phyloP scores from a whole-genome alignment of 1,139 yeast species.

The Trichomonascaceae sp. region DNA sequence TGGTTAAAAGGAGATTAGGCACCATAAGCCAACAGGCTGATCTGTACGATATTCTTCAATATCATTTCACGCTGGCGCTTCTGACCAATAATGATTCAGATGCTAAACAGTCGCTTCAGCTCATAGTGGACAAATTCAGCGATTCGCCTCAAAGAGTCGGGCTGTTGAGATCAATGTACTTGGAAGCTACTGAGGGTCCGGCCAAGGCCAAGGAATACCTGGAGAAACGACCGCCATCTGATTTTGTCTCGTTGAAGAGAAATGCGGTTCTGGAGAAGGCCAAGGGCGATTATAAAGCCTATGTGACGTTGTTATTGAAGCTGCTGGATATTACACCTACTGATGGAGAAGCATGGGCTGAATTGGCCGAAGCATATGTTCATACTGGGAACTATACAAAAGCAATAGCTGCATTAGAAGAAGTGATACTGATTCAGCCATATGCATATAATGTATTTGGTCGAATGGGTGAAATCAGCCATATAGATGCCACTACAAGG shows the following conservation, averaged over 20 bases:
- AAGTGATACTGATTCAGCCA: slow-evolving; percentile 61
- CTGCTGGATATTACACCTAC: slow-evolving; percentile 52
- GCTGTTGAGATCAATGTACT: slow-evolving; percentile 50
- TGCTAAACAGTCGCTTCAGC: slow-evolving; percentile 60
- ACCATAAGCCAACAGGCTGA: slow-evolving; percentile 41
- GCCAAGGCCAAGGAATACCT: slow-evolving; percentile 38
- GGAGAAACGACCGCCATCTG: slow-evolving; percentile 29
- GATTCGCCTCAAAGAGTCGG: slow-evolving; percentile 49
- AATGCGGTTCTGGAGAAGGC: slow-evolving; percentile 32
- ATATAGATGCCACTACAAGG: slow-evolving; percentile 22
- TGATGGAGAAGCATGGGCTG: slow-evolving; percentile 74
- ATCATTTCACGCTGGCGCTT: slow-evolving; percentile 63
- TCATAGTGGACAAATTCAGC: slow-evolving; percentile 60
- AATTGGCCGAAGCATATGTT: slow-evolving; percentile 58
- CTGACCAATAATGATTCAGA: slow-evolving; percentile 62
- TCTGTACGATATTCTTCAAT: slow-evolving; percentile 56
- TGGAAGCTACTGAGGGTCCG: slow-evolving; percentile 52
- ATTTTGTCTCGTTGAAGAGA: slow-evolving; percentile 34
- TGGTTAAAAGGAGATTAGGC: slow-evolving; percentile 32
- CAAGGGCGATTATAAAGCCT: slow-evolving; percentile 32
- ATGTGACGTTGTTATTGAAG: slow-evolving; percentile 44
- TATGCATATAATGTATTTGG: slow-evolving; percentile 68
- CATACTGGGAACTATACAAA: slow-evolving; percentile 58
- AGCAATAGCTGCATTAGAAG: slow-evolving; percentile 63
- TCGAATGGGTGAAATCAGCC: slow-evolving; percentile 48